Evolutionary conservation across 2,329 filamentous ascomycete species (phyloP).

Genomic region (Aspergillus calidoustus): DNA sequence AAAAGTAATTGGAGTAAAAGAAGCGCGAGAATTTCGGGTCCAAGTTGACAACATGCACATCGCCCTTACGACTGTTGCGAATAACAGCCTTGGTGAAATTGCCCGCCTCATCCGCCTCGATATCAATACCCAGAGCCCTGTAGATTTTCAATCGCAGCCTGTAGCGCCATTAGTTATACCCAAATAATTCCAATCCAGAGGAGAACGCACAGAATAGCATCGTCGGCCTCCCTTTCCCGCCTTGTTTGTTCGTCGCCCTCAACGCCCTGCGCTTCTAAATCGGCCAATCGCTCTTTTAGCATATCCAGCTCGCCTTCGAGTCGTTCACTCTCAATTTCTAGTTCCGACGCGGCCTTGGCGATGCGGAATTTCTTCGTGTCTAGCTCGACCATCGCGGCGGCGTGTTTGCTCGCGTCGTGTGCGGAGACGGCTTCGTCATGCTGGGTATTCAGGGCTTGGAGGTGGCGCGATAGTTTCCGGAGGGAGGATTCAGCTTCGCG

Average conservation of each 20-base stretch:
- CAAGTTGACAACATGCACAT: slow-evolving; percentile 93
- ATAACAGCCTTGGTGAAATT: slow-evolving; percentile 87
- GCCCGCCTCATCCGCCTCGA: slow-evolving; percentile 78
- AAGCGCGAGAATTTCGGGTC: slow-evolving; percentile 89
- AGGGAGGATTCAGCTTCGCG: slow-evolving; percentile 70
- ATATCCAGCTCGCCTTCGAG: slow-evolving; percentile 77
- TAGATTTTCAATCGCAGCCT: slow-evolving; percentile 87
- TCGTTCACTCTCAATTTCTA: slow-evolving; percentile 95
- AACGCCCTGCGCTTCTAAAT: slow-evolving; percentile 83
- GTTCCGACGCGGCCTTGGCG: slow-evolving; percentile 86
- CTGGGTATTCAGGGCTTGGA: slow-evolving; percentile 74
- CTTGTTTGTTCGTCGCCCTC: slow-evolving; percentile 67
- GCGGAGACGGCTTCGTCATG: slow-evolving; percentile 75
- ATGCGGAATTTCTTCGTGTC: slow-evolving; percentile 94
- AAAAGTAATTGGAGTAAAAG: slow-evolving; percentile 96
- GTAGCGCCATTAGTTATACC: slow-evolving; percentile 1
- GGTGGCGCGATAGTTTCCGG: slow-evolving; percentile 74
- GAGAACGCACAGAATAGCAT: slow-evolving; percentile 51
- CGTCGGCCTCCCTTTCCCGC: slow-evolving; percentile 56
- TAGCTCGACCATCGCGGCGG: slow-evolving; percentile 79
- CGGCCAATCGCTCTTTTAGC: slow-evolving; percentile 73
- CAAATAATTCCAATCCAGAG: not conserved
- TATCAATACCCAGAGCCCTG: slow-evolving; percentile 85
- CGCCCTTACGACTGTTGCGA: slow-evolving; percentile 81
- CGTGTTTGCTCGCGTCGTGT: slow-evolving; percentile 80